These are phyloP conservation scores for Sanghuangporus weigelae DNA, from an alignment of 1,284 basidiomycete species.

Conservation along the genomic window DNA sequence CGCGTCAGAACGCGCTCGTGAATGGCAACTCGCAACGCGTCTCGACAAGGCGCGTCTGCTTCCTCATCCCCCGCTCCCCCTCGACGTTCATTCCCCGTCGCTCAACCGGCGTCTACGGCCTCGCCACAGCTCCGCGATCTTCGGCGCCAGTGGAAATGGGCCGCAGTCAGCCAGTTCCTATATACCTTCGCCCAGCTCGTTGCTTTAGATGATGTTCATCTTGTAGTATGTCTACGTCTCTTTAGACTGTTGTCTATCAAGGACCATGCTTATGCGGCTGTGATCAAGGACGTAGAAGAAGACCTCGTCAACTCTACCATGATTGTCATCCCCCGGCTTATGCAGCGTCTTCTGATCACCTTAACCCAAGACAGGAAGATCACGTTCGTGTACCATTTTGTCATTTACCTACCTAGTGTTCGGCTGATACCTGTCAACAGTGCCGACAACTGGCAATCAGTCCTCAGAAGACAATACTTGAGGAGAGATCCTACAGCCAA, in stretches of 20 bases:
- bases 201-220: slow-evolving; percentile 55
- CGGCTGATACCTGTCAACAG: slow-evolving; percentile 34
- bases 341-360: slow-evolving; percentile 64
- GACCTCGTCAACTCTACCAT: slow-evolving; percentile 60
- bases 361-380: slow-evolving; percentile 79
- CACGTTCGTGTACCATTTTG: slow-evolving; percentile 42
- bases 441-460: slow-evolving; percentile 69
- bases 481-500: slow-evolving; percentile 64
- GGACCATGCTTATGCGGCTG: slow-evolving; percentile 5
- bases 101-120: slow-evolving; percentile 8
- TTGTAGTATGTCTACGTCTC: slow-evolving; percentile 44
- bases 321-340: slow-evolving; percentile 61
- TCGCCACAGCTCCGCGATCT: slow-evolving; percentile 23
- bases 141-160: slow-evolving; percentile 79
- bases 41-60: slow-evolving; percentile 8
- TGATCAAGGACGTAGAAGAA: slow-evolving; percentile 63
- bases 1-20: slow-evolving; percentile 15
- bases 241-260: neutral
- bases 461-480: slow-evolving; percentile 64
- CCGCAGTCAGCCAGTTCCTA: slow-evolving; percentile 77
- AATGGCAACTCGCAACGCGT: slow-evolving; percentile 15
- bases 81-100: slow-evolving; percentile 1
- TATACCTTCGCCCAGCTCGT: slow-evolving; percentile 67
- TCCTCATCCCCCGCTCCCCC: slow-evolving; percentile 14
- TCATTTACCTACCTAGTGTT: slow-evolving; percentile 18